Percentiles rank a stretch among this genome's conserved stretches.
These are phyloP conservation scores for Talaromyces sp. DNA, from an alignment of 2,329 filamentous ascomycete genomes.

Conservation along the genomic window DNA sequence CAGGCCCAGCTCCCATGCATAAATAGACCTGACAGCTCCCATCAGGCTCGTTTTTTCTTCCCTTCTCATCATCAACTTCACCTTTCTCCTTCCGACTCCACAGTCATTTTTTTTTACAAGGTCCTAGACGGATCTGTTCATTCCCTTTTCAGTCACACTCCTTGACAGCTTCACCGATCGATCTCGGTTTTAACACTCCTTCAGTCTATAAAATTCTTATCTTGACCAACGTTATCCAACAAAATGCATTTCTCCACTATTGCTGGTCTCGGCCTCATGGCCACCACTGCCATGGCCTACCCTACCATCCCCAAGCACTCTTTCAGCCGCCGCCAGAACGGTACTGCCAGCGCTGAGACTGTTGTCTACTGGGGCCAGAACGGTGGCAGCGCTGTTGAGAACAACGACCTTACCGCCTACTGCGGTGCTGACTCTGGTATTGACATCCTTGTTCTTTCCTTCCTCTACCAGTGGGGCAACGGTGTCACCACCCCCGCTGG, in stretches of 20 bases:
- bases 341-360: slow-evolving; percentile 2
- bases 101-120: slow-evolving; percentile 2
- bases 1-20: neutral
- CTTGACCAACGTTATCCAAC: neutral
- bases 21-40: slow-evolving; percentile 2
- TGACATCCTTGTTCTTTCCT: slow-evolving; percentile 41
- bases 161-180: slow-evolving; percentile 5
- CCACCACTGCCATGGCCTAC: slow-evolving; percentile 5
- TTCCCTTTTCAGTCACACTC: slow-evolving; percentile 8
- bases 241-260: slow-evolving; percentile 10
- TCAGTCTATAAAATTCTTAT: neutral
- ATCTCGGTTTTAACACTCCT: slow-evolving; percentile 3
- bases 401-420: slow-evolving; percentile 21
- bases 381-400: neutral
- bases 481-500: slow-evolving; percentile 35
- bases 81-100: neutral
- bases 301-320: neutral
- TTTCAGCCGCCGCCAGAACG: slow-evolving; percentile 1
- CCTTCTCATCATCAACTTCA: slow-evolving; percentile 3
- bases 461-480: slow-evolving; percentile 35
- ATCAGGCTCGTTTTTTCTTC: neutral
- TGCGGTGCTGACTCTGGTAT: slow-evolving; percentile 35
- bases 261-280: slow-evolving; percentile 5
- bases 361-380: slow-evolving; percentile 11
- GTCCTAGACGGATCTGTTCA: slow-evolving; percentile 12